These are phyloP conservation scores for Petunia axillaris DNA, from an alignment of 257 asterid species.

Conservation along the genomic window DNA sequence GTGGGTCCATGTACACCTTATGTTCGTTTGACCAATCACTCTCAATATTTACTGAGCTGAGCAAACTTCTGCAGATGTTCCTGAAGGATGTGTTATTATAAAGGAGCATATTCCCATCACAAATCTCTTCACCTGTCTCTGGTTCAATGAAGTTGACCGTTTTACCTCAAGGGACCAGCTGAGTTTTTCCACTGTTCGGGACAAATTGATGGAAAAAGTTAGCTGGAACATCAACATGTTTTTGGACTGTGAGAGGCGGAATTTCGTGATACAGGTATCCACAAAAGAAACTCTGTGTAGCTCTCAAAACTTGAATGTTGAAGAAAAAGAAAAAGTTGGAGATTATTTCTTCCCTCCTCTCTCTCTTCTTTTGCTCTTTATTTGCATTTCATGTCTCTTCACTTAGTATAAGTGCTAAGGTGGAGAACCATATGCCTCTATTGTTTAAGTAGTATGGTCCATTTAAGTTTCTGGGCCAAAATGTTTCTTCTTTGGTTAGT, in stretches of 20 bases:
- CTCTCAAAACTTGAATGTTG: neutral
- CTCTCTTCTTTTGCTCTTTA: neutral
- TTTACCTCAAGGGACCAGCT: conserved; percentile 95
- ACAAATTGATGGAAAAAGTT: conserved; percentile 65
- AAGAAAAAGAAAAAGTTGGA: neutral
- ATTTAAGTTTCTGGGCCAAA: neutral
- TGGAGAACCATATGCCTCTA: neutral
- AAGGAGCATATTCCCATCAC: conserved; percentile 90
- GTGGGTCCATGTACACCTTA: conserved; percentile 42
- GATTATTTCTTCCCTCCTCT: neutral
- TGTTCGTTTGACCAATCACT: conserved; percentile 13
- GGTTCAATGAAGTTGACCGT: conserved; percentile 98
- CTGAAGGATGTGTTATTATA: conserved; percentile 92
- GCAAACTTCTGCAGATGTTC: conserved; percentile 81
- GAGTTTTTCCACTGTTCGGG: conserved; percentile 97
- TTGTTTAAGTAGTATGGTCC: neutral
- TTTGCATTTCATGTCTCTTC: neutral
- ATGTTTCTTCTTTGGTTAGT: neutral
- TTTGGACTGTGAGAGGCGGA: conserved; percentile 92
- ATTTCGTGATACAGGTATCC: conserved; percentile 84
- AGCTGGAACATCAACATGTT: conserved; percentile 84
- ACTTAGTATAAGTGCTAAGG: neutral
- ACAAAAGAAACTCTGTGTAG: conserved; percentile 14
- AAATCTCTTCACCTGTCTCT: conserved; percentile 87
- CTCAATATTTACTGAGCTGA: conserved; percentile 22